Conservation (phyloP, 2,329 filamentous ascomycete genomes). For the Aspergillus viridinutans region DNA sequence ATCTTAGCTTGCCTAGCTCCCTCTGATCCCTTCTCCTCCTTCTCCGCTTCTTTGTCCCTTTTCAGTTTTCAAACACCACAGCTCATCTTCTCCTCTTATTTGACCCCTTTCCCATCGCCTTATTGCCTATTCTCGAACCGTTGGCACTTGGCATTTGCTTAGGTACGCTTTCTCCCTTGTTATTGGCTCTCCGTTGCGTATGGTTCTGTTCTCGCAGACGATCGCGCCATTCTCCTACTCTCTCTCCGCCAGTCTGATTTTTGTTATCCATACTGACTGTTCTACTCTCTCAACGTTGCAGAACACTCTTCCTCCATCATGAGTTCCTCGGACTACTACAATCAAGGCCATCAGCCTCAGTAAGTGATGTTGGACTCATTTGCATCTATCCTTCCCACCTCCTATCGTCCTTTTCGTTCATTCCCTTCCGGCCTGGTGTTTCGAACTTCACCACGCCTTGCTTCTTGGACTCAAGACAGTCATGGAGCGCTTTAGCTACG, state of each 20-base stretch:
- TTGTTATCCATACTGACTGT: neutral
- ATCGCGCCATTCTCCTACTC: conserved; percentile 1
- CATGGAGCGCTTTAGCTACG: too few relatives aligned
- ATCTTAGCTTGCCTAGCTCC: neutral
- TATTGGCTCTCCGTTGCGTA: conserved; percentile 12
- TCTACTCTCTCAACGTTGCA: neutral
- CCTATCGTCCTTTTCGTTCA: neutral
- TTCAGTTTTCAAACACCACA: neutral
- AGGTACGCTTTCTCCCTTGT: conserved; percentile 11
- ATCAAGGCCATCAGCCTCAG: conserved; percentile 34
- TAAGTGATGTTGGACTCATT: conserved; percentile 22
- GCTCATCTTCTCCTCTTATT: conserved; percentile 2
- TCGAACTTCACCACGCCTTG: neutral
- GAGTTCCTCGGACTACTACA: conserved; percentile 20
- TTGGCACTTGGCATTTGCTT: conserved; percentile 22
- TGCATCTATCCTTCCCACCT: neutral
- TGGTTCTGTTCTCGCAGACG: neutral
- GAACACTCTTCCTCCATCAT: conserved; percentile 10
- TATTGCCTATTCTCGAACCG: neutral
- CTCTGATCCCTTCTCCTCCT: conserved; percentile 2
- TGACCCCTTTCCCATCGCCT: conserved; percentile 12
- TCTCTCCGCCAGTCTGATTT: neutral
- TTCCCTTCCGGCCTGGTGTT: neutral
- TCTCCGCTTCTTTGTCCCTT: conserved; percentile 1
- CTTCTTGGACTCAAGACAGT: neutral